Conservation (phyloP, 2,329 filamentous ascomycete species). For the Alternaria angustiovoidea region DNA sequence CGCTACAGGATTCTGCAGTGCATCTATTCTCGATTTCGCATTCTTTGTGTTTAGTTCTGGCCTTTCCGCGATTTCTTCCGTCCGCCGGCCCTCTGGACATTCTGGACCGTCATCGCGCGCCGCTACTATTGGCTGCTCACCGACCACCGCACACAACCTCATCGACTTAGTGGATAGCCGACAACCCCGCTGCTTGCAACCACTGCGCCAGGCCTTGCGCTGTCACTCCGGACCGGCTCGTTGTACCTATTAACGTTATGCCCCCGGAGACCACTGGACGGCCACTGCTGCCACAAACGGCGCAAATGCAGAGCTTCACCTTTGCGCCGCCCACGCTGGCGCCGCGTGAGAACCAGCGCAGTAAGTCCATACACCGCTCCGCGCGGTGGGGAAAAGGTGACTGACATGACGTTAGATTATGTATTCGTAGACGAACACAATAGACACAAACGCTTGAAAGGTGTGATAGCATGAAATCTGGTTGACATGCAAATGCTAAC, state of each 20-base stretch:
- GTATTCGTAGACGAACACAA: constrained; percentile 99
- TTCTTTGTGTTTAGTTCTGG: constrained; percentile 23
- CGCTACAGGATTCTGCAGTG: constrained; percentile 40
- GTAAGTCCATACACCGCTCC: constrained; percentile 60
- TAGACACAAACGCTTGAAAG: constrained; percentile 94
- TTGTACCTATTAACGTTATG: constrained; percentile 55
- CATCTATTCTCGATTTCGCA: constrained; percentile 29
- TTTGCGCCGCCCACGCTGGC: constrained; percentile 73
- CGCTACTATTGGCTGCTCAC: constrained; percentile 38
- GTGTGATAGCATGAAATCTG: constrained; percentile 57
- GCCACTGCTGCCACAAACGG: constrained; percentile 71
- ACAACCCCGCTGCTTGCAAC: constrained; percentile 46
- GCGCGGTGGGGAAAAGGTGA: background rate
- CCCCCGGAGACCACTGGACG: constrained; percentile 69
- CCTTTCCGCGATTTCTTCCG: constrained; percentile 23
- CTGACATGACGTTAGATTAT: constrained; percentile 73
- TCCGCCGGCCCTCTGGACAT: constrained; percentile 25
- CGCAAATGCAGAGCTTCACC: constrained; percentile 77
- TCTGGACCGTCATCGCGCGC: constrained; percentile 32
- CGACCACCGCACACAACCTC: constrained; percentile 33
- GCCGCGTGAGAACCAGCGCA: constrained; percentile 82
- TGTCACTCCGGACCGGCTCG: constrained; percentile 11
- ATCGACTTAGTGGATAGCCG: constrained; percentile 37
- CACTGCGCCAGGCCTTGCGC: constrained; percentile 26
- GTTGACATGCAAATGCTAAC: constrained; percentile 32